Percentiles rank a stretch among this genome's conserved stretches.
phyloP scores from a whole-genome alignment of 78 protist species.

The Speleostelium caveatum region DNA sequence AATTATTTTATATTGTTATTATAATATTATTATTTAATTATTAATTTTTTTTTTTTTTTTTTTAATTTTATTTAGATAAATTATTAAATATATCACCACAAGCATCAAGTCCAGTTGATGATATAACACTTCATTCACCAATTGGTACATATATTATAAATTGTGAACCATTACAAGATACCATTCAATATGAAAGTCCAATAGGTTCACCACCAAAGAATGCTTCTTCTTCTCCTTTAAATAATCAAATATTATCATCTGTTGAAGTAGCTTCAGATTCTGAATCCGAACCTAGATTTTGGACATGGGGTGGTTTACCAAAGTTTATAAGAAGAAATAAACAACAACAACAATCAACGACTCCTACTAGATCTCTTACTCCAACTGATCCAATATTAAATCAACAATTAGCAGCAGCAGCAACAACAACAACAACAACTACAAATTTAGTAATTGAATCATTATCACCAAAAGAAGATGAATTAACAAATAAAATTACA shows the following conservation, averaged over 20 bases:
- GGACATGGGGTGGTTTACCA: constrained; percentile 80
- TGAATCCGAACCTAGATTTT: constrained; percentile 50
- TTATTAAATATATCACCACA: too few relatives aligned
- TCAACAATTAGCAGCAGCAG: background rate
- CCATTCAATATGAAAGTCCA: constrained; percentile 14
- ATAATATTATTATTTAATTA: too few relatives aligned
- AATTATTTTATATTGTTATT: too few relatives aligned
- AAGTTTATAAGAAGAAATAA: constrained; percentile 39
- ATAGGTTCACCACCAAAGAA: constrained; percentile 13
- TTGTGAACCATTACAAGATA: constrained; percentile 11
- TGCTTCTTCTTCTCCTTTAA: background rate
- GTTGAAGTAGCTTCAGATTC: constrained; percentile 27
- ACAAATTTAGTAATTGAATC: background rate
- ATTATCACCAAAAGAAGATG: background rate
- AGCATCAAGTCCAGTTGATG: constrained; percentile 14
- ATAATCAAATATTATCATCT: background rate
- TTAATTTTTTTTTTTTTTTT: too few relatives aligned
- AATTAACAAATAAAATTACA: background rate
- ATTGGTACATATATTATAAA: constrained; percentile 63
- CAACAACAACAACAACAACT: background rate
- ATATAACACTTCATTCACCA: constrained; percentile 53
- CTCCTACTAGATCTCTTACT: background rate
- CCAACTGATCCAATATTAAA: background rate
- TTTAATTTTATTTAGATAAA: too few relatives aligned
- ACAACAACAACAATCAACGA: background rate